A percentile compares a stretch with the other conserved stretches of the same genome.
Conservation (phyloP, 2,329 filamentous ascomycete species). For the Pseudocercospora pini-densiflorae region DNA sequence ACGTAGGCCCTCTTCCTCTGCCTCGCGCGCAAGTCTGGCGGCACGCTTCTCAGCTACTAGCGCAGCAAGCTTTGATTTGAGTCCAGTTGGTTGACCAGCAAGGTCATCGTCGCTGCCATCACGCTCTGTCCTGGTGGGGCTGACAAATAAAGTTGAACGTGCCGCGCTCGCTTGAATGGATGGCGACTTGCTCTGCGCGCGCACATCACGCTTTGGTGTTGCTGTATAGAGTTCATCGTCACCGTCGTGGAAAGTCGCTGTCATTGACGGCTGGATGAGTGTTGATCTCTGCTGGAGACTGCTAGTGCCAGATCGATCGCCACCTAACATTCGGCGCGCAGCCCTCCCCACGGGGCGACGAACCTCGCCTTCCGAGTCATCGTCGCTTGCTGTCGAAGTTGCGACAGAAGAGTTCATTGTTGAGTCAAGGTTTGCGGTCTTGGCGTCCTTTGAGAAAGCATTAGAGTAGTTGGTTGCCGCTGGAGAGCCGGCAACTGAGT, state of each 20-base stretch:
- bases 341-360: constrained; percentile 35
- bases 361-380: constrained; percentile 31
- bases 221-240: constrained; percentile 39
- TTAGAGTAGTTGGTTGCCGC: constrained; percentile 13
- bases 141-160: constrained; percentile 36
- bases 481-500: constrained; percentile 25
- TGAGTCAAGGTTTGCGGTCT: neutral
- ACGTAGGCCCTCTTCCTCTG: constrained; percentile 18
- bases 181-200: constrained; percentile 17
- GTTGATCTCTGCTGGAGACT: constrained; percentile 6
- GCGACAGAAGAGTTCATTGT: neutral
- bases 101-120: constrained; percentile 33
- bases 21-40: constrained; percentile 35
- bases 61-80: constrained; percentile 36
- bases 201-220: constrained; percentile 28
- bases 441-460: constrained; percentile 17
- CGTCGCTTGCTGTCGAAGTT: constrained; percentile 2
- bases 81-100: constrained; percentile 26
- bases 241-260: neutral
- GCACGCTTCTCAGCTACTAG: constrained; percentile 39
- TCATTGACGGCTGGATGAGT: neutral
- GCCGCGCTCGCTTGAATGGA: constrained; percentile 20
- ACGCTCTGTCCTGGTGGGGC: constrained; percentile 33
- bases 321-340: constrained; percentile 38
- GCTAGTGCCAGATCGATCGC: neutral